A percentile compares a stretch with the other conserved stretches of the same genome.
Conservation (phyloP, 106 monocot species). For the Chionographis japonica region DNA sequence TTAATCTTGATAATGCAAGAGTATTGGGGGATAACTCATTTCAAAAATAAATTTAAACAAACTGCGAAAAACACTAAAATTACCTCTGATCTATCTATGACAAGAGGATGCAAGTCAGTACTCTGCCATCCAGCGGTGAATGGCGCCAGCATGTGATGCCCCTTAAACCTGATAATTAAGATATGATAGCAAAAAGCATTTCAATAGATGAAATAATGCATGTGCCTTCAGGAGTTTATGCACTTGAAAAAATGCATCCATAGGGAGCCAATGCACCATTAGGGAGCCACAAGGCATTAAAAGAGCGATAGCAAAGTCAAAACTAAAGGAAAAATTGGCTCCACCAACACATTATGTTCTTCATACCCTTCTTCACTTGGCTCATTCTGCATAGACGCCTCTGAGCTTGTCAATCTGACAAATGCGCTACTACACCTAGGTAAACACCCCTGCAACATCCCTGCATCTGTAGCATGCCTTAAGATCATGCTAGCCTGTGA, state of each 20-base stretch:
- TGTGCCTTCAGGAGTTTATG: too few relatives aligned
- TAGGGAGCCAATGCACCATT: too few relatives aligned
- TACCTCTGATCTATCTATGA: slow-evolving; percentile 92
- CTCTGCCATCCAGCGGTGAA: slow-evolving; percentile 99
- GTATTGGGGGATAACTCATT: too few relatives aligned
- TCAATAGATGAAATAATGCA: not conserved
- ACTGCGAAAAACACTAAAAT: not conserved
- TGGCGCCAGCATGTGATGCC: slow-evolving; percentile 95
- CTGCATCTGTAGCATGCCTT: too few relatives aligned
- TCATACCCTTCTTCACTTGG: slow-evolving; percentile 31
- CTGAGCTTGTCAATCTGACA: slow-evolving; percentile 20
- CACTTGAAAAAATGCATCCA: too few relatives aligned
- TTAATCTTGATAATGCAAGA: too few relatives aligned
- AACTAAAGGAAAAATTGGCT: not conserved
- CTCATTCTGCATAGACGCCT: slow-evolving; percentile 15
- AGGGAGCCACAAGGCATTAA: too few relatives aligned
- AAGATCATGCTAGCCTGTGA: too few relatives aligned
- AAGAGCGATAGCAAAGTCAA: too few relatives aligned
- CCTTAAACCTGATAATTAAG: slow-evolving; percentile 60
- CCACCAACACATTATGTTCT: too few relatives aligned
- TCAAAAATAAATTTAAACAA: not conserved
- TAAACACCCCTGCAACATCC: too few relatives aligned
- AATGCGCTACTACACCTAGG: slow-evolving; percentile 8
- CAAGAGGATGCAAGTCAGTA: slow-evolving; percentile 64
- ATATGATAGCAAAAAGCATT: not conserved